Base-by-base conservation (phyloP, 2,329 filamentous ascomycete genomes). In the Ascocoryne sarcoides region DNA sequence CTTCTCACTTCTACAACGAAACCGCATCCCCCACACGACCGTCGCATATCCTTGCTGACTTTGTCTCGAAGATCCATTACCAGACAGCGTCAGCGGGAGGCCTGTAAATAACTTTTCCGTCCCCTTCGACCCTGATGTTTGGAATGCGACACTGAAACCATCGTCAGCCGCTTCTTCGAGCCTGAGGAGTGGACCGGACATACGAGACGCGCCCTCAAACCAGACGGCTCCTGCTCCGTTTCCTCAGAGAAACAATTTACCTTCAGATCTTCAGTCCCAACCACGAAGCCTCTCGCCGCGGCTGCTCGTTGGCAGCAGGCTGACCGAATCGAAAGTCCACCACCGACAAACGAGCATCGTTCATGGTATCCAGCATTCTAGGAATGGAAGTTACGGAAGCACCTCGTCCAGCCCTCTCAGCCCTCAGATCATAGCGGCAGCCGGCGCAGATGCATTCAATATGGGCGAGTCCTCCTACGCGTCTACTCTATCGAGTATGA, bases 311-410 rank as follows among this genome's bases (percentile, higher is more conserved):
- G 47, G 47, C 19, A 48, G 42, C 52, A 68, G 73, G 50, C 58
- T 67, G n/a, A 62, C 70, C 44, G 76, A 79, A 50, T 68, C 66
- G 35, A 79, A 78, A 57, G 62, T 52, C 64, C 69, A 98, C 62
- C 88, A 96, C 65, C 82, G 92, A 40, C 88, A 98, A 66, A 94
- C 90, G 1, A 96, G 90, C 36, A 95, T 96, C 54, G 89, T 96
- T 42, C 86, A 96, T 76, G 90, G 92, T 56, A 81, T 94, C 52
- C 89, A 95, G 62, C 92, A 98, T 64, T 83, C 75, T 54, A 73
- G 90, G 64, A 94, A 93, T 73, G 84, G 88, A 54, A 95, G 89
- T 65, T 78, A 83, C 57, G 78, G 80, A 49, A 88, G 85, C 60
- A 78, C 84, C 42, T 76, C 82, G 26, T 82, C 82, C 19, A 94